Conservation (phyloP, 176 grass and related monocot genomes). For the Triticum urartu region DNA sequence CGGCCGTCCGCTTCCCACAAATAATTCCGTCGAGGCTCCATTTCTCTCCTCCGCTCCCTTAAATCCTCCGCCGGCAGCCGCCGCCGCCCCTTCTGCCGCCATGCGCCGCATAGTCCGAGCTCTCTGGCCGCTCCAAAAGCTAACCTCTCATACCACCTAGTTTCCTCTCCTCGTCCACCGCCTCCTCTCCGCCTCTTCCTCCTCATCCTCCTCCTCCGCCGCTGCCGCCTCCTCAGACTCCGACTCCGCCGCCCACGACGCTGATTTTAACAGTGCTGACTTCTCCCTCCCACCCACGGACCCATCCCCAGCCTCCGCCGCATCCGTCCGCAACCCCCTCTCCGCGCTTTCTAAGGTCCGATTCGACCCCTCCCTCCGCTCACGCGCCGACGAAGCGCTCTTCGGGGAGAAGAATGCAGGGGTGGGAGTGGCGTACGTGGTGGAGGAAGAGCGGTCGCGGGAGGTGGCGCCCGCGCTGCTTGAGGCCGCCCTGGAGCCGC, state of each 20-base stretch:
- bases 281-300: constrained; percentile 34
- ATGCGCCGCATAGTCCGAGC: constrained; percentile 38
- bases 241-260: constrained; percentile 10
- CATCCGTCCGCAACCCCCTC: constrained; percentile 4
- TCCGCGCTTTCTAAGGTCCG: constrained; percentile 35
- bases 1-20: too few relatives aligned
- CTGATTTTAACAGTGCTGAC: constrained; percentile 44
- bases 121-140: constrained; percentile 20
- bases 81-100: constrained; percentile 4
- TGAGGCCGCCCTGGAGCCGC: constrained; percentile 69
- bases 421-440: not conserved
- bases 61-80: constrained; percentile 41
- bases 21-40: not conserved
- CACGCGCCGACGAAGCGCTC: constrained; percentile 66
- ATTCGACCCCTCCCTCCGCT: constrained; percentile 70
- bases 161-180: constrained; percentile 29
- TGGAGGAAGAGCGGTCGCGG: constrained; percentile 51
- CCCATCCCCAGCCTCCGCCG: not conserved
- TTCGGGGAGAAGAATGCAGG: constrained; percentile 45
- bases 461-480: constrained; percentile 75
- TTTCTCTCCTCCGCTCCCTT: not conserved
- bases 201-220: constrained; percentile 10
- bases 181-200: constrained; percentile 29
- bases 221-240: constrained; percentile 36
- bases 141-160: not conserved